phyloP scores from a whole-genome alignment of 2,329 filamentous ascomycete genomes.

The Zarea fungicola region DNA sequence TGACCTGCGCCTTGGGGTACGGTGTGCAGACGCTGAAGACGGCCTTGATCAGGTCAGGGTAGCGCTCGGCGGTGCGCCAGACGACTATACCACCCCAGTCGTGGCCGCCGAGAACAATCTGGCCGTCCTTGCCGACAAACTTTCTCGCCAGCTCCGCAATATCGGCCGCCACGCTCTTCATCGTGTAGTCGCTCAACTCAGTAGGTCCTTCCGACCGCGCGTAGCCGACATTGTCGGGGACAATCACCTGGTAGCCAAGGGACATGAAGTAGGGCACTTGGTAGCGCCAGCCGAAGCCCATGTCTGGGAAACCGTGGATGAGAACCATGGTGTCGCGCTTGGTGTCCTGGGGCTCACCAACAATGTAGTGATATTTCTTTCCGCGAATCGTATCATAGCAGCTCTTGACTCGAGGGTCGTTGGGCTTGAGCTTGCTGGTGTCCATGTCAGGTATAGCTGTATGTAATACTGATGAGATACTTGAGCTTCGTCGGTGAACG shows the following conservation, averaged over 20 bases:
- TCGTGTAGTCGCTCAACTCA: slow-evolving; percentile 57
- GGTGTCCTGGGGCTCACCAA: slow-evolving; percentile 43
- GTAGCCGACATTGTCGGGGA: slow-evolving; percentile 83
- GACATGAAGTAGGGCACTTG: slow-evolving; percentile 74
- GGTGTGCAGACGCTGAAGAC: slow-evolving; percentile 81
- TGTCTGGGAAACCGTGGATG: slow-evolving; percentile 77
- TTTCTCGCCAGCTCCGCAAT: slow-evolving; percentile 65
- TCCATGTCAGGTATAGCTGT: slow-evolving; percentile 35
- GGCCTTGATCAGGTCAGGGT: slow-evolving; percentile 66
- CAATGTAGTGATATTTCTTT: slow-evolving; percentile 59
- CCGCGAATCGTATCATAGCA: slow-evolving; percentile 35
- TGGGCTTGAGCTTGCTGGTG: slow-evolving; percentile 58
- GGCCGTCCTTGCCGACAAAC: slow-evolving; percentile 37
- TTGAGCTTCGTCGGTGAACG: too few species aligned
- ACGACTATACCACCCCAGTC: slow-evolving; percentile 84
- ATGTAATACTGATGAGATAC: not conserved
- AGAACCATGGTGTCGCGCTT: slow-evolving; percentile 47
- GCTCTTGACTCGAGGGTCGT: slow-evolving; percentile 33
- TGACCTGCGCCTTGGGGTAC: slow-evolving; percentile 50
- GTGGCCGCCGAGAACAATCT: slow-evolving; percentile 80
- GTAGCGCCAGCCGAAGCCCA: slow-evolving; percentile 81
- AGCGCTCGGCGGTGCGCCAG: slow-evolving; percentile 68
- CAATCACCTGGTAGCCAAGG: slow-evolving; percentile 72
- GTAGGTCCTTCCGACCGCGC: slow-evolving; percentile 68
- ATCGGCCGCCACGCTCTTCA: slow-evolving; percentile 69